These are phyloP conservation scores for Boletus rubescentipes DNA, from an alignment of 768 basidiomycete species.

Conservation along the genomic window DNA sequence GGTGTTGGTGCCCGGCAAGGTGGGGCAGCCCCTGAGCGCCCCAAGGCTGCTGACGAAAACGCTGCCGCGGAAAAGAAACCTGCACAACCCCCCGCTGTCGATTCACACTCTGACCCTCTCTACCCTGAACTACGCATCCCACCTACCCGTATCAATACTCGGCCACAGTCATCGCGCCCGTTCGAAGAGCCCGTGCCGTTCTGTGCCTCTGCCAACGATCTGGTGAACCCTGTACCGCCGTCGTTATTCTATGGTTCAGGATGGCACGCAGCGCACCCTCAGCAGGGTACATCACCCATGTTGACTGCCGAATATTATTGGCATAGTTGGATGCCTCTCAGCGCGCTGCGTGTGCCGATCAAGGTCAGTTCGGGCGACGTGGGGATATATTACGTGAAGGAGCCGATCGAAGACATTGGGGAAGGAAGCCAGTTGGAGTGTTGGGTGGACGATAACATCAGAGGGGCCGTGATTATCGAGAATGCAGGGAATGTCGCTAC, in stretches of 20 bases:
- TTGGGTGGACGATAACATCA: constrained; percentile 97
- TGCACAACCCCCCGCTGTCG: constrained; percentile 7
- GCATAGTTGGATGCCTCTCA: constrained; percentile 84
- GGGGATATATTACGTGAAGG: constrained; percentile 85
- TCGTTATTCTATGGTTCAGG: constrained; percentile 93
- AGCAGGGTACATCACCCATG: constrained; percentile 42
- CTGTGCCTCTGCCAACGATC: constrained; percentile 95
- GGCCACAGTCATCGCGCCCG: constrained; percentile 48
- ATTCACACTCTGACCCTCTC: constrained; percentile 18
- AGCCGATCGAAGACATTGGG: constrained; percentile 56
- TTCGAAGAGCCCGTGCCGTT: constrained; percentile 89
- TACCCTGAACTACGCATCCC: constrained; percentile 54
- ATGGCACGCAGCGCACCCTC: constrained; percentile 80
- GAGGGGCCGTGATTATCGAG: constrained; percentile 71
- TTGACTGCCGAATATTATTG: constrained; percentile 83
- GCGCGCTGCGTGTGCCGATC: constrained; percentile 79
- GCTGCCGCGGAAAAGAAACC: constrained; percentile 31
- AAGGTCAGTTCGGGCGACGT: constrained; percentile 88
- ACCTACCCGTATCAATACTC: constrained; percentile 65
- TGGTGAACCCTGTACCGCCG: constrained; percentile 95
- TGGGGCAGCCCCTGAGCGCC: constrained; percentile 49
- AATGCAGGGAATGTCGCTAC: constrained; percentile 70
- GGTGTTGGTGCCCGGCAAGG: constrained; percentile 85
- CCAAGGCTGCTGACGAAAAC: constrained; percentile 32
- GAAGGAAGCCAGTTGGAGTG: constrained; percentile 78